phyloP scores from a whole-genome alignment of 2,329 filamentous ascomycete species.

The Colletotrichum sansevieriae region DNA sequence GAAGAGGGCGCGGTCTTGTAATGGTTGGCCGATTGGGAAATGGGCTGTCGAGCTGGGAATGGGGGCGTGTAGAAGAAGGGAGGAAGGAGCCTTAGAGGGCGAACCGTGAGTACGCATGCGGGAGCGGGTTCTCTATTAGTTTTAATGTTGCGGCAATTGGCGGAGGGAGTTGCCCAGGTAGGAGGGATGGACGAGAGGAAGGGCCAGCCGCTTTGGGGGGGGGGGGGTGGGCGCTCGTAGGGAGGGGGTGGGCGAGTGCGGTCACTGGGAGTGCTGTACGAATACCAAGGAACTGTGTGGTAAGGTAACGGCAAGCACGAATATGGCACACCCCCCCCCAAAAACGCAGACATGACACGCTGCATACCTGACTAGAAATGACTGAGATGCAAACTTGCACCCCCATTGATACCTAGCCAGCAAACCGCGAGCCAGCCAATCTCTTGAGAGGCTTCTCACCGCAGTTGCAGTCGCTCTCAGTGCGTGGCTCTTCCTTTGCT shows the following conservation, averaged over 20 bases:
- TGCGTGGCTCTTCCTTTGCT: not conserved
- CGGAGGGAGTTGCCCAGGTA: slow-evolving; percentile 24
- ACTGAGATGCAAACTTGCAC: not conserved
- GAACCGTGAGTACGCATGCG: slow-evolving; percentile 1
- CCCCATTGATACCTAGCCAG: not conserved
- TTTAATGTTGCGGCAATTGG: slow-evolving; percentile 42
- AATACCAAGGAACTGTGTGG: too few relatives aligned
- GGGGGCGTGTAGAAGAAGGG: slow-evolving; percentile 17
- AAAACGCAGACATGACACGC: slow-evolving; percentile 9
- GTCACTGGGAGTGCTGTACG: too few relatives aligned
- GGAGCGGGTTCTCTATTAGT: slow-evolving; percentile 37
- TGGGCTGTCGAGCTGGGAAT: slow-evolving; percentile 13
- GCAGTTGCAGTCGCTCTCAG: not conserved
- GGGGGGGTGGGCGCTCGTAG: too few relatives aligned
- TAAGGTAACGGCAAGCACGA: too few relatives aligned
- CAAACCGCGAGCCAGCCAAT: not conserved
- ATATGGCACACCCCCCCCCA: not conserved
- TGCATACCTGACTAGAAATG: not conserved
- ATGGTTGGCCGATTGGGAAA: slow-evolving; percentile 9
- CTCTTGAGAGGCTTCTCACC: too few relatives aligned
- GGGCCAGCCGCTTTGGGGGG: slow-evolving; percentile 2
- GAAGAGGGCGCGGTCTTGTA: slow-evolving; percentile 33
- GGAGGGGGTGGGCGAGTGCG: slow-evolving; percentile 10
- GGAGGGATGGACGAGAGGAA: not conserved
- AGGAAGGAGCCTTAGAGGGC: slow-evolving; percentile 18